Evolutionary conservation across 768 basidiomycete species (phyloP), one percentile per base, ranked within the genome.

Genomic region (Hericium erinaceus): DNA sequence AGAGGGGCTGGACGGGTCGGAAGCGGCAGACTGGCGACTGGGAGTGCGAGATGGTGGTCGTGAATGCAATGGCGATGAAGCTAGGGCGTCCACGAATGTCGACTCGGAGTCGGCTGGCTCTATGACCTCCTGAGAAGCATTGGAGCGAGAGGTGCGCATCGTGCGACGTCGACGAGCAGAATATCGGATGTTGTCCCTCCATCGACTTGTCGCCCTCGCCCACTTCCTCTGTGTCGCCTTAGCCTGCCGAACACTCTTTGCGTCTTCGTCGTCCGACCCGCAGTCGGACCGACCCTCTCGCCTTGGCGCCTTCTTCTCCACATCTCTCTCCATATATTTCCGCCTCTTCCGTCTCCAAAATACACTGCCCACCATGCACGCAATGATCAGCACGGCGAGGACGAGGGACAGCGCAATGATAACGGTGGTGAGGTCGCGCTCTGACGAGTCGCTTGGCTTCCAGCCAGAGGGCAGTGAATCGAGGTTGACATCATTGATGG

Each of bases 151-250:
- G 2, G 57, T 26, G 13, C 64, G 66, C 40, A 65, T 67, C 24
- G 57, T 76, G 58, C 79, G 71, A 57, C 88, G 75, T 52, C 82
- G 80, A 39, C 85, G 79, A 8, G 81, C 80, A n/a, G 80, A 72
- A 57, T 80, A 75, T 26, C 81, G 80, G 10, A 80, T 77, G 54
- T 83, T 82, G 2, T 79, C 80, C 61, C 75, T 82, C 88, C 88
- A 91, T 48, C 84, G 77, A 8, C 81, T 82, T 1, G 80, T 82
- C 2, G 87, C 86, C 58, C 72, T 76, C 0, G 78, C 76, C 86
- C 85, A 88, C 51, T 83, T 64, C 62, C 79, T 81, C 67, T 84
- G 79, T 60, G 80, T 80, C 4, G 67, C 66, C 54, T 74, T 79
- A 8, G 69, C 67, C 50, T 82, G 80, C 59, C 73, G 77, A 59